These are phyloP conservation scores for Rhizophora mangle DNA, from an alignment of 345 rosid genomes.

Conservation along the genomic window DNA sequence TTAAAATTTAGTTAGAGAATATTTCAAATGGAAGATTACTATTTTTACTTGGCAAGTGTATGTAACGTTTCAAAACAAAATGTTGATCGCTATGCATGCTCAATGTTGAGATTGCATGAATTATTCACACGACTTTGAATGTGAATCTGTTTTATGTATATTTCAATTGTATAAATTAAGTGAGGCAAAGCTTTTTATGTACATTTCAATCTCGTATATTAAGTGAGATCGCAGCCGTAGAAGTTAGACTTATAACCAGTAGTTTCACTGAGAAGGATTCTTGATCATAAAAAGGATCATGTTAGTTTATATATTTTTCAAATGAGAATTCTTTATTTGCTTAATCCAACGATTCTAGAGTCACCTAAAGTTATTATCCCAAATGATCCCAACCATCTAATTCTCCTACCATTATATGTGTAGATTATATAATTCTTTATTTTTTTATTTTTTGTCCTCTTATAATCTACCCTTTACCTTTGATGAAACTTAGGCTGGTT, in stretches of 20 bases:
- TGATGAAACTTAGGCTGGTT: slow-evolving; percentile 26
- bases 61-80: too few species aligned
- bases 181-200: neutral
- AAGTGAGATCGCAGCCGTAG: too few species aligned
- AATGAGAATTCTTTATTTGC: neutral
- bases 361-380: slow-evolving; percentile 34
- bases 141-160: neutral
- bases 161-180: neutral
- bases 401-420: neutral
- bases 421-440: neutral
- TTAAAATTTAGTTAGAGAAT: too few species aligned
- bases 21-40: too few species aligned
- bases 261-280: too few species aligned
- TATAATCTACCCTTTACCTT: slow-evolving; percentile 10
- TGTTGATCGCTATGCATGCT: too few species aligned
- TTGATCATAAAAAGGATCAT: too few species aligned
- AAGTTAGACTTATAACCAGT: too few species aligned
- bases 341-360: slow-evolving; percentile 33
- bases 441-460: slow-evolving; percentile 2
- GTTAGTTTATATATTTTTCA: neutral
- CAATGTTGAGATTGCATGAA: too few species aligned
- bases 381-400: slow-evolving; percentile 25
- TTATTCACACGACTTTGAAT: too few species aligned
- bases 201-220: neutral
- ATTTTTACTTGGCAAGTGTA: too few species aligned